Evolutionary conservation across 176 grass and related monocot genomes (phyloP).

Genomic region (Bonia amplexicaulis): DNA sequence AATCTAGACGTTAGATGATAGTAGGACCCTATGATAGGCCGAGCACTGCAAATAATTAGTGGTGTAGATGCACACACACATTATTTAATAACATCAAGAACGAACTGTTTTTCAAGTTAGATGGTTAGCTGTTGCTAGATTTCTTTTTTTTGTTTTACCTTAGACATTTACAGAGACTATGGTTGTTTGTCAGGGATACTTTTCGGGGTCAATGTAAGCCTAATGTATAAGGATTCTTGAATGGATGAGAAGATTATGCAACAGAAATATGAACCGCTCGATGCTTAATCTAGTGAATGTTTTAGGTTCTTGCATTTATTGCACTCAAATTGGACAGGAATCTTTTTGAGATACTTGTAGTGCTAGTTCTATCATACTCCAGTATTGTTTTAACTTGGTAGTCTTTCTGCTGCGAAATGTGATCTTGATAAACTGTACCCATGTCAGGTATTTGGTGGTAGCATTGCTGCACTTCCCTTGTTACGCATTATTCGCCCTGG

Average conservation of each 20-base stretch:
- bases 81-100: not conserved
- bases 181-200: not conserved
- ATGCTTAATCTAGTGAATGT: not conserved
- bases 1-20: not conserved
- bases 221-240: too few relatives aligned
- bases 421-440: not conserved
- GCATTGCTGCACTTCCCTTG: constrained; percentile 86
- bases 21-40: not conserved
- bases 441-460: constrained; percentile 66
- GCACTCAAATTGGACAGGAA: not conserved
- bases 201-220: not conserved
- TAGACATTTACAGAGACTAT: not conserved
- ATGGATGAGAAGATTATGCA: not conserved
- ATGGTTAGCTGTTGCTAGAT: not conserved
- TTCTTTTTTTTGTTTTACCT: not conserved
- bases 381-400: not conserved
- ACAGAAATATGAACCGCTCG: not conserved
- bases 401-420: not conserved
- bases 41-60: not conserved
- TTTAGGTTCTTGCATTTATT: not conserved
- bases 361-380: not conserved
- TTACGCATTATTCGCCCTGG: constrained; percentile 55
- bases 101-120: not conserved
- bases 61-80: not conserved
- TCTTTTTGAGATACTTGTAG: not conserved